Evolutionary conservation across 208 protist genomes (phyloP), one percentile per base, ranked within the genome.

Genomic region (Leishmania major): DNA sequence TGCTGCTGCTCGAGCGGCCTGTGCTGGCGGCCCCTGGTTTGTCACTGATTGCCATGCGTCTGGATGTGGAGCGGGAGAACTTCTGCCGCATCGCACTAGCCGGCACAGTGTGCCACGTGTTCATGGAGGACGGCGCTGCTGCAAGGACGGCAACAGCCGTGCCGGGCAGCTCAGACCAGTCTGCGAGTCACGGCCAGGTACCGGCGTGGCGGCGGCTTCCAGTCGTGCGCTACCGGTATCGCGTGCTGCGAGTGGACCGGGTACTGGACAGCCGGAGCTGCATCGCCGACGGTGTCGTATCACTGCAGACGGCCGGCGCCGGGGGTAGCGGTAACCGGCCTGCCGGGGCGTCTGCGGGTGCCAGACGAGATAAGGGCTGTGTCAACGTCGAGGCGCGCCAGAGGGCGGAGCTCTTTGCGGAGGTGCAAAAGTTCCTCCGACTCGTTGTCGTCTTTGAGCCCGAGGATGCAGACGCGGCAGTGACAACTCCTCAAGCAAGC

Each of bases 351-450:
- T 57, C 51, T 51, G 49, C 73, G 22, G 45, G 70, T 55, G 10
- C 31, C 13, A 62, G 47, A 40, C 74, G 35, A 1, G 35, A 17
- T 43, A 78, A 59, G 40, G 53, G 25, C 53, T 2, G 37, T 31
- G 55, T 0, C 19, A 13, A 13, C 10, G 47, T 0, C 1, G 51
- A 77, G 49, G n/a, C n/a, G 8, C 77, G 82, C 0, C 90, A 86
- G 47, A 92, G 89, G 67, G 87, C 81, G 17, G 80, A 84, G 53
- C 79, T 95, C 73, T 91, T 93, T 72, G 88, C 88, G 2, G 89
- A 95, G 83, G 90, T 91, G 51, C 90, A 95, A 67, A 92, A 92
- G 83, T 96, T 95, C 53, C 83, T 96, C 53, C 89, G 90, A 37
- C 69, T 96, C 2, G 64, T 71, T 2, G 92, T 96, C n/a, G 57